These are phyloP conservation scores for Penicillium robsamsonii DNA, from an alignment of 495 filamentous ascomycete species.

Conservation along the genomic window DNA sequence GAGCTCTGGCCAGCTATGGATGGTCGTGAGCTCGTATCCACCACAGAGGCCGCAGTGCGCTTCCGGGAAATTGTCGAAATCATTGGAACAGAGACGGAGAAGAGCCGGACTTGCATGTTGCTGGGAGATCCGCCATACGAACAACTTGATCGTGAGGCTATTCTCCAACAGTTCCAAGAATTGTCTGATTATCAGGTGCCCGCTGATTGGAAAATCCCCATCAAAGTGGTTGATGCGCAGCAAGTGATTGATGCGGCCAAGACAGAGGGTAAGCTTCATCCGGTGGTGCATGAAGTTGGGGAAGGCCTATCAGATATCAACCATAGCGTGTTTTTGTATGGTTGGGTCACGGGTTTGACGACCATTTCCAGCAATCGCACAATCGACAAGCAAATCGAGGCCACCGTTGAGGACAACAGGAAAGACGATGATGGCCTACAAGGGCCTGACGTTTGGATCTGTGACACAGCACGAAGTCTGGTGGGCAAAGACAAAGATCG, in stretches of 20 bases:
- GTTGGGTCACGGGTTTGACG: conserved; percentile 58
- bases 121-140: conserved; percentile 37
- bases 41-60: conserved; percentile 56
- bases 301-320: conserved; percentile 60
- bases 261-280: conserved; percentile 33
- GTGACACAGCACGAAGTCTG: conserved; percentile 62
- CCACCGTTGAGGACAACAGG: conserved; percentile 44
- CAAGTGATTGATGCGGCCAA: conserved; percentile 30
- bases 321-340: conserved; percentile 64
- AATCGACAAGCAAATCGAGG: conserved; percentile 62
- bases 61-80: conserved; percentile 67
- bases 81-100: conserved; percentile 65
- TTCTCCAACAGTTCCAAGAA: conserved; percentile 43
- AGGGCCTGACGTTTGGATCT: conserved; percentile 61
- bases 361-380: conserved; percentile 67
- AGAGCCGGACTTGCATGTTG: conserved; percentile 52
- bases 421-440: conserved; percentile 38
- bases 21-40: conserved; percentile 56
- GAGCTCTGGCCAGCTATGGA: conserved; percentile 64
- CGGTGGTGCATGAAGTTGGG: conserved; percentile 39
- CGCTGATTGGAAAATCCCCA: conserved; percentile 47
- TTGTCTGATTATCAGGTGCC: conserved; percentile 55
- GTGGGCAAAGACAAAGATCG: conserved; percentile 60
- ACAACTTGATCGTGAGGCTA: conserved; percentile 23
- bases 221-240: conserved; percentile 43